Conservation (phyloP, 305 asterid species). For the Nicotiana rustica region DNA sequence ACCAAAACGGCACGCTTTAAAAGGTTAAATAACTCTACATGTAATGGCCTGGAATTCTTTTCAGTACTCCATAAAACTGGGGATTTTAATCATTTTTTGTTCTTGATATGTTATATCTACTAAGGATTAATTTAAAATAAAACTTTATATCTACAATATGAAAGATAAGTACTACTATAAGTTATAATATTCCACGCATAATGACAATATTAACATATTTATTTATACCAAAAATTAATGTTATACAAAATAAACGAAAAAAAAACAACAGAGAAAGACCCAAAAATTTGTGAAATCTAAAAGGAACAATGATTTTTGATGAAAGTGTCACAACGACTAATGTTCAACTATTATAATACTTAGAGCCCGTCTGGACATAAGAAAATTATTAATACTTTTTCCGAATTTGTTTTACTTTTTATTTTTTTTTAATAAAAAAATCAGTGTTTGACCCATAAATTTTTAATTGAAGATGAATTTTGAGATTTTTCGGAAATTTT, state of each 20-base stretch:
- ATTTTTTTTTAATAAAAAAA: too few species aligned
- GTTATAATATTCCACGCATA: not conserved
- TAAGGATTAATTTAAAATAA: not conserved
- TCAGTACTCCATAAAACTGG: not conserved
- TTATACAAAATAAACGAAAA: too few species aligned
- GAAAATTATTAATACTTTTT: too few species aligned
- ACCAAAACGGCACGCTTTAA: too few species aligned
- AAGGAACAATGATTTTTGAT: not conserved
- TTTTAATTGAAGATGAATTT: too few species aligned
- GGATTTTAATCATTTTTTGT: not conserved
- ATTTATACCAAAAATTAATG: not conserved
- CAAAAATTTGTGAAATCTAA: too few species aligned
- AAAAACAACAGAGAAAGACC: too few species aligned
- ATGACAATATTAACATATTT: not conserved
- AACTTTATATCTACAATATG: not conserved
- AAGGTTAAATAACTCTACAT: too few species aligned
- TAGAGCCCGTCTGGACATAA: too few species aligned
- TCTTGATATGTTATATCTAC: not conserved
- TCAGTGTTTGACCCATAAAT: too few species aligned
- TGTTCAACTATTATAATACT: not conserved
- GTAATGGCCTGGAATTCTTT: not conserved
- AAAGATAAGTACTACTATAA: not conserved
- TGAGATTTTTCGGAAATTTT: too few species aligned
- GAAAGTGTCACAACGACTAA: not conserved
- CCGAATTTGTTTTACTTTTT: too few species aligned